Percentiles rank a stretch among this genome's conserved stretches.
These are phyloP conservation scores for Tilletia horrida DNA, from an alignment of 1,284 basidiomycete genomes.

Conservation along the genomic window DNA sequence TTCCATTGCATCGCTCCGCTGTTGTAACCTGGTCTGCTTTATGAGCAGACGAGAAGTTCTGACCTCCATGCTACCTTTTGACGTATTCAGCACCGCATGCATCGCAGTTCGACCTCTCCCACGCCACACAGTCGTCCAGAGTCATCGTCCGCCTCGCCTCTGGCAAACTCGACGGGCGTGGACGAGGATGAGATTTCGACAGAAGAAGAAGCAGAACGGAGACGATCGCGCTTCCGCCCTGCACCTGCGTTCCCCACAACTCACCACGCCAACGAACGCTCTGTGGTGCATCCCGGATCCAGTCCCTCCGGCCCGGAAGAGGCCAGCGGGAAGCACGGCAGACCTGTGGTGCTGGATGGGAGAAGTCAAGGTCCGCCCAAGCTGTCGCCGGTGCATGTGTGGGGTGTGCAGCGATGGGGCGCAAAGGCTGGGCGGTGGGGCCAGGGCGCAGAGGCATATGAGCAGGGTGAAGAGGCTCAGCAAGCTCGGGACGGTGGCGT, in stretches of 20 bases:
- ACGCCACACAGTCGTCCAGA: neutral
- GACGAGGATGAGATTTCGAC: conserved; percentile 7
- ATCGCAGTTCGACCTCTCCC: neutral
- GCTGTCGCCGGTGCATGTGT: conserved; percentile 36
- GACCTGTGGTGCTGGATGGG: neutral
- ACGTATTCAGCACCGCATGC: neutral
- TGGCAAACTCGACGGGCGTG: conserved; percentile 9
- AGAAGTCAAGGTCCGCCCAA: conserved; percentile 34
- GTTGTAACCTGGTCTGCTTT: too few species aligned
- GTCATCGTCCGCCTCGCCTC: too few species aligned
- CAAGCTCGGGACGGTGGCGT: neutral
- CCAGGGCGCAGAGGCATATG: conserved; percentile 55
- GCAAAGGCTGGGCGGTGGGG: conserved; percentile 59
- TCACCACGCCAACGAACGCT: conserved; percentile 1
- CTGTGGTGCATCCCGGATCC: neutral
- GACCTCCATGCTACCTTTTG: neutral
- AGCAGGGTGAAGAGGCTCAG: conserved; percentile 51
- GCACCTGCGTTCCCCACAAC: neutral
- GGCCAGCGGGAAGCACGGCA: neutral
- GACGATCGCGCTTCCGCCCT: neutral
- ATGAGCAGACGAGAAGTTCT: neutral
- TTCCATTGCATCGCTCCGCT: too few species aligned
- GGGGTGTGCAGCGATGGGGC: conserved; percentile 60
- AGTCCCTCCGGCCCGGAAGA: too few species aligned
- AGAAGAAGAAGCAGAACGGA: conserved; percentile 22